Conservation (phyloP, 768 basidiomycete genomes). For the Panellus pusillus region DNA sequence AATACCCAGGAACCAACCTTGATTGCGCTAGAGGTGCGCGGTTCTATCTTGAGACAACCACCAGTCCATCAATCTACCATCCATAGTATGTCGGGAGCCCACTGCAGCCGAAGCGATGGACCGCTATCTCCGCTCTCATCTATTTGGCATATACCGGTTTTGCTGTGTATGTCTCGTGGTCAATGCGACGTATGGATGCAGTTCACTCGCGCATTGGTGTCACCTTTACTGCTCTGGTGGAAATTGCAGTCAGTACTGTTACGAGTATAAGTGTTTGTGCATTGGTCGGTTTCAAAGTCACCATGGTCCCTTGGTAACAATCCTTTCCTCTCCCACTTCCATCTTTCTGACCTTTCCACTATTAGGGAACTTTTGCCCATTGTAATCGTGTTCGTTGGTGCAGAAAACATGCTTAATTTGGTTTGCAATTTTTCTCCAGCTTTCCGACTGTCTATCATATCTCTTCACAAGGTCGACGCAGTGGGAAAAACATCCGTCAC, state of each 20-base stretch:
- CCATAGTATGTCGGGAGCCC: conserved; percentile 53
- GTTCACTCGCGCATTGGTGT: conserved; percentile 91
- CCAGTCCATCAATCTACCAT: conserved; percentile 7
- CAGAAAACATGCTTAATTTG: conserved; percentile 96
- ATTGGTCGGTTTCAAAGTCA: conserved; percentile 83
- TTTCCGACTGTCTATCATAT: conserved; percentile 26
- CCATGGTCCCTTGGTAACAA: conserved; percentile 82
- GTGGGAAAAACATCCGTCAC: conserved; percentile 84
- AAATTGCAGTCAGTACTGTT: conserved; percentile 89
- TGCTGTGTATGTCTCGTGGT: conserved; percentile 71
- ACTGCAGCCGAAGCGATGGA: conserved; percentile 47
- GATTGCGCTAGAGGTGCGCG: conserved; percentile 47
- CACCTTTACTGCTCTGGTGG: conserved; percentile 90
- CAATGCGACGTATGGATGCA: conserved; percentile 73
- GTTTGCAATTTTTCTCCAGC: conserved; percentile 44
- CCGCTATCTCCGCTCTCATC: conserved; percentile 67
- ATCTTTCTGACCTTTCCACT: conserved; percentile 6
- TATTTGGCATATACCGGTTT: conserved; percentile 78
- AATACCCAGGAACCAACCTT: conserved; percentile 39
- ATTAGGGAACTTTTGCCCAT: conserved; percentile 85
- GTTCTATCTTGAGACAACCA: conserved; percentile 2
- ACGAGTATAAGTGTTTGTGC: conserved; percentile 93
- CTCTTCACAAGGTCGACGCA: conserved; percentile 66
- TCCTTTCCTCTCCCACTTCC: neutral
- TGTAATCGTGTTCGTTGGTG: conserved; percentile 92